Evolutionary conservation across 495 filamentous ascomycete genomes (phyloP), one percentile per base, ranked within the genome.

Genomic region (Aspergillus sclerotiicarbonarius): DNA sequence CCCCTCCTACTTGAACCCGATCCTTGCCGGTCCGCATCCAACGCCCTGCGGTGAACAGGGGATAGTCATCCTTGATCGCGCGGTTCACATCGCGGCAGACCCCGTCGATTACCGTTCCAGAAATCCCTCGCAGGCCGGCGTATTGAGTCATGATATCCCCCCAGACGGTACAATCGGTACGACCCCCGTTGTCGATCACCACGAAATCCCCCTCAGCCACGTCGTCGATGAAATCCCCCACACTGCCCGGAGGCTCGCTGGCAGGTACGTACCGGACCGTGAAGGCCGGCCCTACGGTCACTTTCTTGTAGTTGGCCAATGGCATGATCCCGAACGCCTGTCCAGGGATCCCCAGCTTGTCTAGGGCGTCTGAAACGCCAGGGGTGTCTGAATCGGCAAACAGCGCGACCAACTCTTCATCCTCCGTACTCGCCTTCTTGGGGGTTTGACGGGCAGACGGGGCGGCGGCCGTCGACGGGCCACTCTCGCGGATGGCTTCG

Each of bases 121-220:
- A 50, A 50, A 66, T 63, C 16, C 52, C 60, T 16, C 63, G 53
- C 4, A 62, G 4, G 12, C 60, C 60, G 9, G 63, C 63, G 35
- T 66, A 66, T 37, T 66, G 60, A 8, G 63, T 66, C 60, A 66
- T 66, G 13, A 63, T 62, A 53, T 63, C 60, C 31, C 63, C 63
- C 63, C 63, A 66, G 16, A 66, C 60, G 6, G 63, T 66, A 48
- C 63, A 66, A 32, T 63, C 58, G 3, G 58, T 63, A 30, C 63
- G 60, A 29, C 63, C 60, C 12, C 57, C 55, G 43, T 66, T 66
- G 43, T 63, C 63, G 29, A 66, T 62, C 21, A 66, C 60, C 0
- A 66, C 58, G 0, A 66, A 44, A 53, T 67, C 61, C 12, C 64
- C 61, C 3, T 53, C 25, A 44, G 61, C 58, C 32, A 67, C 53